phyloP scores from a whole-genome alignment of 164 flowering plant genomes.

The Tinospora cordifolia region DNA sequence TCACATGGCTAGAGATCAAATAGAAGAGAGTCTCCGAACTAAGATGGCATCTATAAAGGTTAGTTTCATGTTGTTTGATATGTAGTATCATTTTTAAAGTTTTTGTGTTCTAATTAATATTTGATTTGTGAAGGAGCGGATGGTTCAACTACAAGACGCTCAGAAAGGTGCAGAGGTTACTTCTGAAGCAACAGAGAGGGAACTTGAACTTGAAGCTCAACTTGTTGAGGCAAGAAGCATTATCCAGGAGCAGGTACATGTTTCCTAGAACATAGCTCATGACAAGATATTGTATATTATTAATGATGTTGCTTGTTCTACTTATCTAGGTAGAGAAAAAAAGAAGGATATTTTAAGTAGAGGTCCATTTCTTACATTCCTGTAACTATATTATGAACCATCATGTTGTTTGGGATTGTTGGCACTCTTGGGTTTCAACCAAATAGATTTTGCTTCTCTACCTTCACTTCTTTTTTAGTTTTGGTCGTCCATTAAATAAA shows the following conservation, averaged over 20 bases:
- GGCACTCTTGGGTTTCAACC: too few relatives aligned
- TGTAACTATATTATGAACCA: too few relatives aligned
- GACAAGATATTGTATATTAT: neutral
- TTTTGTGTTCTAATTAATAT: neutral
- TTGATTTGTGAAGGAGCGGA: constrained; percentile 54
- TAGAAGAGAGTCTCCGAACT: constrained; percentile 83
- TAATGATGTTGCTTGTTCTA: neutral
- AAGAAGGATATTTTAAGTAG: neutral
- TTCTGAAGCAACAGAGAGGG: constrained; percentile 94
- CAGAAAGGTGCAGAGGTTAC: constrained; percentile 87
- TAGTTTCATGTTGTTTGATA: neutral
- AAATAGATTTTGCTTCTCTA: too few relatives aligned
- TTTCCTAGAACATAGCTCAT: neutral
- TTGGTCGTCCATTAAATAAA: too few relatives aligned
- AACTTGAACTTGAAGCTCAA: constrained; percentile 98
- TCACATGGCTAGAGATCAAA: constrained; percentile 94
- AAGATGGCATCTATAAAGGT: constrained; percentile 97
- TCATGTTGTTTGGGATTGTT: too few relatives aligned
- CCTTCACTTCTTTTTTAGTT: too few relatives aligned
- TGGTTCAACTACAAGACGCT: constrained; percentile 88
- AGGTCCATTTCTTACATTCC: too few relatives aligned
- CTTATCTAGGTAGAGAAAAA: neutral
- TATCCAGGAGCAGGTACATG: constrained; percentile 89
- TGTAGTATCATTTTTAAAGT: neutral
- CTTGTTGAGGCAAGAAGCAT: constrained; percentile 99